Percentiles rank a stretch among this genome's conserved stretches.
These are phyloP conservation scores for Gliomastix tumulicola DNA, from an alignment of 2,329 filamentous ascomycete species.

Conservation along the genomic window DNA sequence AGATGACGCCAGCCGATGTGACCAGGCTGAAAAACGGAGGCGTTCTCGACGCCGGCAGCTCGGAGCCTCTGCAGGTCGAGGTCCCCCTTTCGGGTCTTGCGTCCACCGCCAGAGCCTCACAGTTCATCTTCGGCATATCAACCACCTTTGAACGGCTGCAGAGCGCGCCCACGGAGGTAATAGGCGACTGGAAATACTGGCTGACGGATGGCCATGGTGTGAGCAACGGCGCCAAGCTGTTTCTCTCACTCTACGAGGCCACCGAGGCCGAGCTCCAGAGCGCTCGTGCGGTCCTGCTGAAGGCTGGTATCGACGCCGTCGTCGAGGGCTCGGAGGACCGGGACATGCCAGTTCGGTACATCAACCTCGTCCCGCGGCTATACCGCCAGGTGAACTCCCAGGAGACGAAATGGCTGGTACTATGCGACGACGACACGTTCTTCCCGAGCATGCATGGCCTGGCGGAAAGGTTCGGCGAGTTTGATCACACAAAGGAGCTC, in stretches of 20 bases:
- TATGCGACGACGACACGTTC: conserved; percentile 60
- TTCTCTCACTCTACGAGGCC: conserved; percentile 46
- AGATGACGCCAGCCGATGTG: conserved; percentile 39
- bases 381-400: conserved; percentile 41
- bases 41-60: conserved; percentile 35
- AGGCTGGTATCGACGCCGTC: conserved; percentile 46
- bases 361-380: conserved; percentile 44
- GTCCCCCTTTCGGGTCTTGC: too few species aligned
- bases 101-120: conserved; percentile 41
- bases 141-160: conserved; percentile 48
- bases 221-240: conserved; percentile 48
- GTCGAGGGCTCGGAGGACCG: conserved; percentile 42
- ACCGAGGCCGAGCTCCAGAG: conserved; percentile 40
- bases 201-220: conserved; percentile 47
- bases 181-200: conserved; percentile 54
- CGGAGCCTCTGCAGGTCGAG: conserved; percentile 39
- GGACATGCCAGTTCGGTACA: conserved; percentile 52
- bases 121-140: conserved; percentile 52
- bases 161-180: conserved; percentile 40
- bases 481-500: conserved; percentile 42
- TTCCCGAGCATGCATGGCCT: conserved; percentile 52
- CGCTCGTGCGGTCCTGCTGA: conserved; percentile 34
- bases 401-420: conserved; percentile 50
- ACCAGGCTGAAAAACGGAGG: conserved; percentile 26
- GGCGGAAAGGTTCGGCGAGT: conserved; percentile 39